Conservation (phyloP, 73 alveolate species). For the Blepharisma stoltei region DNA sequence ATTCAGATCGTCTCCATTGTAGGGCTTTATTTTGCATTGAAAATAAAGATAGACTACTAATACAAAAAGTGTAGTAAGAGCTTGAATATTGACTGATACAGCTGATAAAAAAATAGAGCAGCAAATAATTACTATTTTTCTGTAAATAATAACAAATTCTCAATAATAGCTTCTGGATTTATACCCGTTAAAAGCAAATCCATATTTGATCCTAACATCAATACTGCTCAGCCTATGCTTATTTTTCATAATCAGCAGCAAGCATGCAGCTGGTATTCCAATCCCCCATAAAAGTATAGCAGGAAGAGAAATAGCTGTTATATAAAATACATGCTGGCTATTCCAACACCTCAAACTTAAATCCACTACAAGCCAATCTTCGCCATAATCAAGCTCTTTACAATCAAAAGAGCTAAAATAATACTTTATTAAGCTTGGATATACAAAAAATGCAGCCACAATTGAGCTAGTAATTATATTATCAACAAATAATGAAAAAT, state of each 20-base stretch:
- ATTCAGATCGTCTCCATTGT: not conserved
- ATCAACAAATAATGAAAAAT: constrained; percentile 28
- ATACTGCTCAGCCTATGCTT: constrained; percentile 4
- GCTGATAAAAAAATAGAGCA: constrained; percentile 47
- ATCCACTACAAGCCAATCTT: constrained; percentile 23
- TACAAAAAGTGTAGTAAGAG: constrained; percentile 7
- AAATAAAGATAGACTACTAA: not conserved
- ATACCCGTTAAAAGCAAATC: constrained; percentile 42
- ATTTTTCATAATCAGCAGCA: constrained; percentile 42
- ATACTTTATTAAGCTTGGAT: constrained; percentile 35
- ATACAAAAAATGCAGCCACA: constrained; percentile 34
- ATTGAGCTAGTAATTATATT: constrained; percentile 30
- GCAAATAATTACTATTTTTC: constrained; percentile 39
- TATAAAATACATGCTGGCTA: constrained; percentile 18
- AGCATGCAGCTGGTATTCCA: constrained; percentile 52
- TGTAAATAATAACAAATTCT: constrained; percentile 29
- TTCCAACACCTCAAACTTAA: constrained; percentile 33
- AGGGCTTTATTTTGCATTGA: constrained; percentile 7
- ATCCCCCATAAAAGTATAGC: constrained; percentile 47
- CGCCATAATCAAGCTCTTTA: not conserved
- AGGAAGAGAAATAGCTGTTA: constrained; percentile 36
- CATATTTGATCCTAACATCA: constrained; percentile 29
- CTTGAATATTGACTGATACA: not conserved
- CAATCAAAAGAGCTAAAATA: not conserved
- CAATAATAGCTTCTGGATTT: constrained; percentile 31